These are phyloP conservation scores for Mixia osmundae DNA, from an alignment of 1,284 basidiomycete species.

Conservation along the genomic window DNA sequence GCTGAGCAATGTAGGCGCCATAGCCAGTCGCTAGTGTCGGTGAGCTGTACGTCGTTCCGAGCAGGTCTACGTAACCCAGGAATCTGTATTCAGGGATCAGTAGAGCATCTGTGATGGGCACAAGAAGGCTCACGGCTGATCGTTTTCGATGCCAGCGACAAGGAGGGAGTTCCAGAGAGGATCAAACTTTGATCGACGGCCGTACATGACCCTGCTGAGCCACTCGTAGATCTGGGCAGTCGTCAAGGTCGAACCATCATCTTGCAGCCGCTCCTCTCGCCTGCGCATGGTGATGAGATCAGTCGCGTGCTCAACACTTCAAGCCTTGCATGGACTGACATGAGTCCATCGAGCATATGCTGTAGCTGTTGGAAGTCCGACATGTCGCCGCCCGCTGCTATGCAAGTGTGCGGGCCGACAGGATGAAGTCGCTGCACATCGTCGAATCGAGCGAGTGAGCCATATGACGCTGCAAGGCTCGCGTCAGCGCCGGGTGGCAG, in stretches of 20 bases:
- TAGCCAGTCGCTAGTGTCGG: conserved; percentile 93
- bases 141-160: conserved; percentile 72
- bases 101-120: neutral
- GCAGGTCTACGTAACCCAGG: conserved; percentile 82
- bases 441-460: conserved; percentile 90
- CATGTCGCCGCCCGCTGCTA: conserved; percentile 91
- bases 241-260: conserved; percentile 64
- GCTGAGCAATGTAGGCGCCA: conserved; percentile 83
- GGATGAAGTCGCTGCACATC: conserved; percentile 68
- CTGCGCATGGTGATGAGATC: conserved; percentile 16
- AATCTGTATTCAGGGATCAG: conserved; percentile 32
- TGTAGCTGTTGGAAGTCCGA: conserved; percentile 93
- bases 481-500: neutral
- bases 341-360: conserved; percentile 42
- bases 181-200: conserved; percentile 61
- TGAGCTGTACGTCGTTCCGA: conserved; percentile 83
- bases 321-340: conserved; percentile 19
- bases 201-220: conserved; percentile 76
- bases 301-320: neutral
- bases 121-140: conserved; percentile 24
- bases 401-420: conserved; percentile 58
- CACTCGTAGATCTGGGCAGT: conserved; percentile 86
- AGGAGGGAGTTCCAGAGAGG: conserved; percentile 91
- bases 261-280: conserved; percentile 51
- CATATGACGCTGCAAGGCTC: conserved; percentile 62